Conservation (phyloP, 495 filamentous ascomycete genomes). For the Talaromyces nanjingensis region DNA sequence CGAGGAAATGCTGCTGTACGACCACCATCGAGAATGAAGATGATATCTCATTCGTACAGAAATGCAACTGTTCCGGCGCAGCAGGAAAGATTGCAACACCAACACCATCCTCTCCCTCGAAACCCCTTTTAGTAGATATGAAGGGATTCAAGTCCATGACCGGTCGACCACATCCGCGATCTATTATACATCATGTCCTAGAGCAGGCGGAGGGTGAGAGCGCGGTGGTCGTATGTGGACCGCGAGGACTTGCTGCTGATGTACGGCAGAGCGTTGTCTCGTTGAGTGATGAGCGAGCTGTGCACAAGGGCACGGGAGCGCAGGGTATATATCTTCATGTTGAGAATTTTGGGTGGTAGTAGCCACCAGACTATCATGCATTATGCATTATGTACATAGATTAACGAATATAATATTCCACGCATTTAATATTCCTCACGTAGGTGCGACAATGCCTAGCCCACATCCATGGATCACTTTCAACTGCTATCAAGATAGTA, state of each 20-base stretch:
- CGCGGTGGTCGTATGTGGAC: slow-evolving; percentile 77
- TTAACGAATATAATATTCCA: background rate
- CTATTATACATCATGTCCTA: slow-evolving; percentile 47
- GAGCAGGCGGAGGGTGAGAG: slow-evolving; percentile 77
- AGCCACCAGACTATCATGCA: background rate
- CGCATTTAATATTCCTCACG: too few relatives aligned
- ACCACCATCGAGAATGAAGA: slow-evolving; percentile 43
- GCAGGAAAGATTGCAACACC: slow-evolving; percentile 8
- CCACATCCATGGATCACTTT: too few relatives aligned
- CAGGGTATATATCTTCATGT: slow-evolving; percentile 60
- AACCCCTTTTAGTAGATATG: background rate
- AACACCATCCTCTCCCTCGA: background rate
- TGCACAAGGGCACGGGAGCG: slow-evolving; percentile 86
- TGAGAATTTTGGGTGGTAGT: slow-evolving; percentile 32
- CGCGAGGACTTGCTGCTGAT: slow-evolving; percentile 54
- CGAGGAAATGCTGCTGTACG: slow-evolving; percentile 47
- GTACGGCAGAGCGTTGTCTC: slow-evolving; percentile 60
- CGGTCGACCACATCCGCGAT: slow-evolving; percentile 36
- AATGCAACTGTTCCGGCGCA: slow-evolving; percentile 25
- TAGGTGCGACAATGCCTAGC: too few relatives aligned
- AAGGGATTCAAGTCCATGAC: slow-evolving; percentile 8
- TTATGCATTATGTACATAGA: background rate
- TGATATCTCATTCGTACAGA: slow-evolving; percentile 17
- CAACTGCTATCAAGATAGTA: too few relatives aligned
- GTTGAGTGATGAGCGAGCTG: slow-evolving; percentile 76